Conservation (phyloP, 2,329 filamentous ascomycete genomes). For the Alternaria sp. region DNA sequence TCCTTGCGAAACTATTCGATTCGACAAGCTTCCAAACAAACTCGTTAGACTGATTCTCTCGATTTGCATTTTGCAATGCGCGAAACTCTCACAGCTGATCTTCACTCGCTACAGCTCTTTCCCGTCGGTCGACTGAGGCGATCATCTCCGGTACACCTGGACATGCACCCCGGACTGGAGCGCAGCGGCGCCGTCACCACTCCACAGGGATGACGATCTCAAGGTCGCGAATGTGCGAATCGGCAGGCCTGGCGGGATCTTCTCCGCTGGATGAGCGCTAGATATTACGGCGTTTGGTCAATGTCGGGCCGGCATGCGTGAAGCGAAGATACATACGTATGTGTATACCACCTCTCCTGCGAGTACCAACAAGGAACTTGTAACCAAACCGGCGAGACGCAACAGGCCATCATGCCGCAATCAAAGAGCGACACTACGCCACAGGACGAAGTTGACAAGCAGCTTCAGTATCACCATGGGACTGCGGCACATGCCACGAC, state of each 20-base stretch:
- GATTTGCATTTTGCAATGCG: conserved; percentile 4
- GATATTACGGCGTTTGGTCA: conserved; percentile 19
- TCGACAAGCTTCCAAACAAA: conserved; percentile 5
- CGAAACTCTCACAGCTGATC: conserved; percentile 13
- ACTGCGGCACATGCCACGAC: conserved; percentile 17
- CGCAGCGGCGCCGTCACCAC: conserved; percentile 27
- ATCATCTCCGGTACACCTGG: conserved; percentile 16
- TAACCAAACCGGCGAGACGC: not conserved
- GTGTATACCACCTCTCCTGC: conserved; percentile 1
- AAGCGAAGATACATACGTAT: conserved; percentile 5
- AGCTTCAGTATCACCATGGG: conserved; percentile 11
- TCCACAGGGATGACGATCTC: conserved; percentile 31
- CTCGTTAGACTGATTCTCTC: conserved; percentile 7
- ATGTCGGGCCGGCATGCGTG: conserved; percentile 19
- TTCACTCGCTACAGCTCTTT: conserved; percentile 4
- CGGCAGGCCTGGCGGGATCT: conserved; percentile 28
- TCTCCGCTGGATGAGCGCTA: conserved; percentile 12
- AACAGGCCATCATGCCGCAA: not conserved
- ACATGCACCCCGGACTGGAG: conserved; percentile 41
- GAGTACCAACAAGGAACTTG: not conserved
- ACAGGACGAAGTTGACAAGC: not conserved
- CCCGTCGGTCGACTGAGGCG: conserved; percentile 15
- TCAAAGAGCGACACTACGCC: not conserved
- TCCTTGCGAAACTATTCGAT: conserved; percentile 11
- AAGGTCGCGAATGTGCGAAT: conserved; percentile 20